Evolutionary conservation across 805 yeast species (phyloP), one percentile per base, ranked within the genome.

Genomic region (Wickerhamiella hasegawae): DNA sequence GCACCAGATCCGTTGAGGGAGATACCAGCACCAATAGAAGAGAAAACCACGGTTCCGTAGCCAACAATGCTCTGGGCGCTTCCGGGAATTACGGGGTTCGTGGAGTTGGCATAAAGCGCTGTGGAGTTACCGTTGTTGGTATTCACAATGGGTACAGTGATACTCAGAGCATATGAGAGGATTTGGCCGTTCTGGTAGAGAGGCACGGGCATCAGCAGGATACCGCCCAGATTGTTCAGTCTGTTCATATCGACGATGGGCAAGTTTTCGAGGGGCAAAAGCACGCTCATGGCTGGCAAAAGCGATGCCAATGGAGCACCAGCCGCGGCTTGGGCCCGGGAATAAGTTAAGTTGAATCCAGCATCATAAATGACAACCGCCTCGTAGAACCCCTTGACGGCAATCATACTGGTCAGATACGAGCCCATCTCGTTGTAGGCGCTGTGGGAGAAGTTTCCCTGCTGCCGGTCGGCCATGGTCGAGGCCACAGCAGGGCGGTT

Each of bases 11-110:
- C 24, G 10, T 8, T 21, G 6, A 21, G 6, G 6, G 24, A 21
- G 24, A 21, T 21, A 21, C 24, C 24, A 21, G 11, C 10, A 21
- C 24, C 11, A 21, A 11, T 11, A 10, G 33, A 31, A 8, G 25
- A 22, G 12, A 39, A n/a, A 1, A 43, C 41, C 2, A 40, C 40
- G 2, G 45, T 41, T 20, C 42, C 41, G 33, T 41, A 45, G 12
- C 46, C 48, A 2, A 45, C 27, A 4, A 38, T 26, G 5, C 16
- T 8, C n/a, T n/a, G 16, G 27, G 6, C 8, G 28, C 9, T 14
- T 11, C 5, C 17, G 18, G 17, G 5, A 17, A 30, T 4, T n/a
- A n/a, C 6, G 18, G 31, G 6, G 11, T 28, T 6, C 6, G 18
- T 14, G 18, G 6, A n/a, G 19, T 28, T 17, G 6, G 31, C 16